phyloP scores from a whole-genome alignment of 352 stramenopile species.

The Phytophthora megakarya region DNA sequence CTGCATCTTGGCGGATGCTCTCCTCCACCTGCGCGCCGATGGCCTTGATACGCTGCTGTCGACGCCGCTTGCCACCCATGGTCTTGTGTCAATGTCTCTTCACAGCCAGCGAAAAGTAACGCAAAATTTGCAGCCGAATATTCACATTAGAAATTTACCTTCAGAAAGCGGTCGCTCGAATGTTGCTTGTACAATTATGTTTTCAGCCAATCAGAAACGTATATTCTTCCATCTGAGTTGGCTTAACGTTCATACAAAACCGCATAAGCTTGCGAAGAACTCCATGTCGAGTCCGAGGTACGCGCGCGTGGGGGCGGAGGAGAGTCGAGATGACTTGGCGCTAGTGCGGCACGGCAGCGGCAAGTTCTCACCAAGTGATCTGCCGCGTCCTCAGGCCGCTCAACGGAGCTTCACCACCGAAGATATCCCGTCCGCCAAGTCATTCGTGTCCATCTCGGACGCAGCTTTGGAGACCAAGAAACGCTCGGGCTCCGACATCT shows the following conservation, averaged over 20 bases:
- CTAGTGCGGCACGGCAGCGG: conserved; percentile 46
- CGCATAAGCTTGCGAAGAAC: conserved; percentile 1
- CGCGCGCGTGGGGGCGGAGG: conserved; percentile 33
- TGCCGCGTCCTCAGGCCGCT: conserved; percentile 18
- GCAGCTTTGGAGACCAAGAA: conserved; percentile 24
- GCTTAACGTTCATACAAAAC: too few relatives aligned
- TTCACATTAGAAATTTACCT: too few relatives aligned
- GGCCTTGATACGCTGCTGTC: conserved; percentile 68
- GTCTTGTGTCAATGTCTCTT: conserved; percentile 27
- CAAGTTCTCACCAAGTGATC: conserved; percentile 41
- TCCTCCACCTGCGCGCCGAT: conserved; percentile 78
- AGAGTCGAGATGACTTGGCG: conserved; percentile 58
- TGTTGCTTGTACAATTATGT: too few relatives aligned
- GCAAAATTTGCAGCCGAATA: too few relatives aligned
- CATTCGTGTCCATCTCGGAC: conserved; percentile 45
- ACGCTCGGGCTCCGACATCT: conserved; percentile 49
- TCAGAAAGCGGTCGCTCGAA: too few relatives aligned
- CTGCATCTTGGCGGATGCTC: conserved; percentile 76
- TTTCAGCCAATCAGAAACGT: background rate
- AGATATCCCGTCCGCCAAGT: conserved; percentile 63
- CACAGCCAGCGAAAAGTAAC: conserved; percentile 30
- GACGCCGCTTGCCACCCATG: conserved; percentile 57
- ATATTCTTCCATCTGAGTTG: conserved; percentile 17
- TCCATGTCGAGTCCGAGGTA: conserved; percentile 28
- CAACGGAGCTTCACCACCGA: conserved; percentile 82